Evolutionary conservation across 257 asterid species (phyloP), one percentile per base, ranked within the genome.

Genomic region (Solanum gracilifrons): DNA sequence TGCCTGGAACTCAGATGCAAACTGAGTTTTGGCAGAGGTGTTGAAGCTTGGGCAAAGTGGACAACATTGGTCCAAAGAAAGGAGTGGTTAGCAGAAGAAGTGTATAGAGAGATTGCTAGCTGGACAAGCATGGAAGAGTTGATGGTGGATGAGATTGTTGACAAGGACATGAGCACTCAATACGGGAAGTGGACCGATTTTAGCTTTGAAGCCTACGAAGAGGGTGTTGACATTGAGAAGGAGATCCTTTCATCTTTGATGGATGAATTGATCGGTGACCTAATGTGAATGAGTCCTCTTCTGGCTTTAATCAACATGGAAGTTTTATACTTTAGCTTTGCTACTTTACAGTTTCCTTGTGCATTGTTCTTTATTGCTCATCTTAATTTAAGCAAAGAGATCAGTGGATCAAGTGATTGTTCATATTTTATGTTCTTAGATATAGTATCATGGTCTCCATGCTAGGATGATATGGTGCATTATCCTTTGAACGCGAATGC

Each of bases 111-210:
- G 90, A 93, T 96, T 83, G 93, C 92, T 15, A 88, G 96, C 10
- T 95, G 95, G 98, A 89, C 83, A 35, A 93, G 89, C 58, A 93
- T 62, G 73, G 99, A 94, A 82, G 98, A 95, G 48, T 23, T 95
- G 91, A 93, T 95, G 98, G 98, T 96, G 90, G 99, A 95, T 62
- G 99, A 94, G 87, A 91, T 97, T 9, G 99, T 97, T 83, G 98
- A 96, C 86, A 96, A 91, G 86, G 99, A 97, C 87, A 95, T 96
- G 99, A 95, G 98, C 87, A 93, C 91, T 5, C 93, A 91, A 77
- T 83, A 77, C 27, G 99, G 99, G 91, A 96, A 94, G 89, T 97
- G 99, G 99, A 89, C 90, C 6, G 98, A 97, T 23, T 96, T 97
- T 68, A 98, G 92, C 48, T 51, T 85, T 2, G 99, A 97, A 88